phyloP scores from a whole-genome alignment of 805 yeast genomes.

The Kazachstania martiniae region DNA sequence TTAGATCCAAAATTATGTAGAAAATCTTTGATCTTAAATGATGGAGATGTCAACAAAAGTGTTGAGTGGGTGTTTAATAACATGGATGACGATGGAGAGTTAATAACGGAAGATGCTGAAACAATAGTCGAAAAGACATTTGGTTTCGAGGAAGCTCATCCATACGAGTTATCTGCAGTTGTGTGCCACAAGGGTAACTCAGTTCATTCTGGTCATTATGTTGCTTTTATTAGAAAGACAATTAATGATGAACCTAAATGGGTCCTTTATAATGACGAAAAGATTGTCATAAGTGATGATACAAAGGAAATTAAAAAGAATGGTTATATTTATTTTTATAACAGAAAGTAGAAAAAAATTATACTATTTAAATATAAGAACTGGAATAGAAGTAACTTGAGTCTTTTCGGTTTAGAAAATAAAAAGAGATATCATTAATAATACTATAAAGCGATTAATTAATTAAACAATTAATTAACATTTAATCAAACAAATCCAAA shows the following conservation, averaged over 20 bases:
- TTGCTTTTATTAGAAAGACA: conserved; percentile 50
- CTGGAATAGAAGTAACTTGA: no score
- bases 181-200: conserved; percentile 86
- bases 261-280: conserved; percentile 84
- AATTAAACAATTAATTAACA: no score
- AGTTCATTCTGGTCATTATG: conserved; percentile 89
- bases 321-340: conserved; percentile 35
- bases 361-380: not conserved
- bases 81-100: conserved; percentile 65
- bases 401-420: no score
- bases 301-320: conserved; percentile 36
- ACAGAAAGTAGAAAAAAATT: conserved; percentile 1
- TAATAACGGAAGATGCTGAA: conserved; percentile 24
- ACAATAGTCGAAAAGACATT: conserved; percentile 1
- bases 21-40: conserved; percentile 56
- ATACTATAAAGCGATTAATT: no score
- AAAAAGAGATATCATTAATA: no score
- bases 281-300: conserved; percentile 49
- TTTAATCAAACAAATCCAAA: no score
- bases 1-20: conserved; percentile 52
- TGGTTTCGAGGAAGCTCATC: conserved; percentile 10
- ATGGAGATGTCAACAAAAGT: conserved; percentile 59
- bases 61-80: conserved; percentile 85
- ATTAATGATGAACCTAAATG: conserved; percentile 37
- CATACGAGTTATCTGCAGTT: conserved; percentile 42